These are phyloP conservation scores for Colletotrichum godetiae DNA, from an alignment of 2,329 filamentous ascomycete species.

Conservation along the genomic window DNA sequence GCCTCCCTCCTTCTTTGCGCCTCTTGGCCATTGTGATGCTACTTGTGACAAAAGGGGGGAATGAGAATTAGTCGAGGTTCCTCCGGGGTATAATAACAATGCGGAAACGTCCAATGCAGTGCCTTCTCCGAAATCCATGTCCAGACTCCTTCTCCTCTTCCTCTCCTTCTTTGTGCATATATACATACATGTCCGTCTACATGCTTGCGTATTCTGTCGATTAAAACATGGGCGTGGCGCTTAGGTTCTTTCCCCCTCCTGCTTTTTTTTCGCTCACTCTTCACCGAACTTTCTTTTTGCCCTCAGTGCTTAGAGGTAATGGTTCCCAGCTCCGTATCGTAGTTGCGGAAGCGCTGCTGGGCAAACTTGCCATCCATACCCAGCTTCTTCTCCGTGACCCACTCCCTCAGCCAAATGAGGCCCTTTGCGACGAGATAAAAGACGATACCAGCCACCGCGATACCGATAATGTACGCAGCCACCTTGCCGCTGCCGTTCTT, in stretches of 20 bases:
- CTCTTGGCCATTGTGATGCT: background rate
- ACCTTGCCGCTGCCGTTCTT: constrained; percentile 64
- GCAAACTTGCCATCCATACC: constrained; percentile 56
- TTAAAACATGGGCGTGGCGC: background rate
- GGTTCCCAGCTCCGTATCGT: constrained; percentile 39
- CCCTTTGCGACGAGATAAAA: constrained; percentile 64
- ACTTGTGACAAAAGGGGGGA: background rate
- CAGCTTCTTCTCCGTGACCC: constrained; percentile 60
- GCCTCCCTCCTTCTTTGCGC: background rate
- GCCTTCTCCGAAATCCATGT: background rate
- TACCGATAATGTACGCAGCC: constrained; percentile 72
- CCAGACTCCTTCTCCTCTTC: background rate
- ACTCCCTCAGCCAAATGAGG: constrained; percentile 61
- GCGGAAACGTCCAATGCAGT: background rate
- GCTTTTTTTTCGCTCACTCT: background rate
- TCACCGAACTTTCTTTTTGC: no score
- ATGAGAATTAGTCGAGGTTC: background rate
- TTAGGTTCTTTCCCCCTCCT: no score
- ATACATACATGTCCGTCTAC: background rate
- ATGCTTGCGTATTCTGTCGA: background rate
- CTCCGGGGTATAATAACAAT: background rate
- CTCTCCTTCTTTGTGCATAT: background rate
- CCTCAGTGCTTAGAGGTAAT: constrained; percentile 32
- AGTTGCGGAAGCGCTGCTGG: constrained; percentile 35
- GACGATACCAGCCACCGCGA: constrained; percentile 62